Base-by-base conservation (phyloP, 2,329 filamentous ascomycete genomes). In the Scopulariopsis brevicaulis region DNA sequence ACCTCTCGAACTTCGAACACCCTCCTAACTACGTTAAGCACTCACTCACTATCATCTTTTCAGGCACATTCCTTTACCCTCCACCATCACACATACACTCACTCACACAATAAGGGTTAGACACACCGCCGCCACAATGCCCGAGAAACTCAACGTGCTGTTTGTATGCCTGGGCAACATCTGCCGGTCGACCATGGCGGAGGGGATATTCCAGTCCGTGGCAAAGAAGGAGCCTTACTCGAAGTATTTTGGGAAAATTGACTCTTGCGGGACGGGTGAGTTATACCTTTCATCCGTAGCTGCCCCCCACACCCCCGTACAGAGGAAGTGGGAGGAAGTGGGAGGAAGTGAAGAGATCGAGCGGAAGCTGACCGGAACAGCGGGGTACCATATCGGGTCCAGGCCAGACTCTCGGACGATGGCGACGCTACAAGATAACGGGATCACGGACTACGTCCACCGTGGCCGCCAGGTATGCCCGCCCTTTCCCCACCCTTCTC, bases 121-220 rank as follows among this genome's bases (percentile, higher is more conserved):
- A 15, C 28, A 4, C 24, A 6, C 51, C 25, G 50, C 25, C 25
- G 25, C 24, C 28, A 60, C 18, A 37, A 60, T 58, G 22, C 11
- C n/a, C 14, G 35, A 37, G 15, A 61, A 61, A 46, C 63, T 89
- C 58, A 91, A 86, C 2, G 87, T 97, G 43, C 82, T 97, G 56
- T 97, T 97, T 69, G 93, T 97, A 65, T 99, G 94, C 73, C 80
- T 97, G 37, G 94, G 94, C 70, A 99, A 99, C 73, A 97, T 97
- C 67, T 99, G 91, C 70, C 79, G 82, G 60, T 96, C 91, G 8
- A 89, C 94, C 35, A 97, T 99, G 94, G 90, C 92, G 53, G 93
- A 97, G 76, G 94, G 89, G 55, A 89, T 96, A 63, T 97, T 99
- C 74, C 83, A 84, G 59, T 82, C 85, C 60, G 74, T 94, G 48